Evolutionary conservation across 805 yeast genomes (phyloP).

Genomic region (Teunomyces gatunensis): DNA sequence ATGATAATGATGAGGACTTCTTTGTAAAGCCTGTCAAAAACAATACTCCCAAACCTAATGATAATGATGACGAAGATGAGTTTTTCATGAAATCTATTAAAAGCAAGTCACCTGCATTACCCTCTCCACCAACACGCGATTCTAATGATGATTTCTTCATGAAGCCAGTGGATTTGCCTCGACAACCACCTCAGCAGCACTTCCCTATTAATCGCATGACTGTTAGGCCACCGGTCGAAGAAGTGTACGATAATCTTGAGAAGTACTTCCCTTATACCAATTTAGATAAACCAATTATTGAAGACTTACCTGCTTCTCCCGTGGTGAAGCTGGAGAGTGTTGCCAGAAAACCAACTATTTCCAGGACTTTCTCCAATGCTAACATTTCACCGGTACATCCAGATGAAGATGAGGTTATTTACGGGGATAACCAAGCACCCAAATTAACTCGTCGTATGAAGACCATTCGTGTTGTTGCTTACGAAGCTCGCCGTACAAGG

Average conservation of each 20-base stretch:
- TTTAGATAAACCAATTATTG: conserved; percentile 84
- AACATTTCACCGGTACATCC: conserved; percentile 34
- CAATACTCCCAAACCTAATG: conserved; percentile 20
- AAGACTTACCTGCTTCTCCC: conserved; percentile 63
- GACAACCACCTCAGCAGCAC: not conserved
- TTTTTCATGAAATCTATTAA: conserved; percentile 14
- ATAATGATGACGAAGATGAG: conserved; percentile 13
- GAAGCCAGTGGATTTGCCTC: not conserved
- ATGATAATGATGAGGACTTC: conserved; percentile 14
- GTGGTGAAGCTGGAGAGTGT: conserved; percentile 13
- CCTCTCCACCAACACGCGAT: not conserved
- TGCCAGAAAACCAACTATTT: conserved; percentile 31
- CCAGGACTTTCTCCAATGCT: conserved; percentile 44
- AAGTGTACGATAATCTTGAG: conserved; percentile 87
- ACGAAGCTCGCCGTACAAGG: conserved; percentile 63
- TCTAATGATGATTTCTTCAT: conserved; percentile 6
- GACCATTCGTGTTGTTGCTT: conserved; percentile 89
- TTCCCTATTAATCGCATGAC: conserved; percentile 39
- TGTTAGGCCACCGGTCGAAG: conserved; percentile 93
- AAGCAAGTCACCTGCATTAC: not conserved
- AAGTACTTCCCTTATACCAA: conserved; percentile 90
- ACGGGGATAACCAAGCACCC: conserved; percentile 37
- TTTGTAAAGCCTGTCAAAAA: conserved; percentile 16
- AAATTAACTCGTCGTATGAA: conserved; percentile 63
- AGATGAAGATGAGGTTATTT: conserved; percentile 32